Conservation (phyloP, 306 rosid genomes). For the Casuarina equisetifolia region DNA sequence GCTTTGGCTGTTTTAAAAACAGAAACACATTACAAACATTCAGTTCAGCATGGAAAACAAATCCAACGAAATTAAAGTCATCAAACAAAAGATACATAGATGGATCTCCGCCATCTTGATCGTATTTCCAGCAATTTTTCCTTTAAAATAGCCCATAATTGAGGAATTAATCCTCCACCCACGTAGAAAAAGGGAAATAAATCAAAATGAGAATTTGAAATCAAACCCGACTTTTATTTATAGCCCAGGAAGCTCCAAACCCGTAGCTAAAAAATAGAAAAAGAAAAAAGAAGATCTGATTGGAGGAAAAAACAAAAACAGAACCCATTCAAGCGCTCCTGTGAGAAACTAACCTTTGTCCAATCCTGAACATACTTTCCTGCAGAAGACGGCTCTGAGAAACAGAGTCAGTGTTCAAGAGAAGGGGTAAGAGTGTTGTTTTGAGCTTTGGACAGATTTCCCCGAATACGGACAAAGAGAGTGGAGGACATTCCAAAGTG, state of each 20-base stretch:
- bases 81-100: constrained; percentile 11
- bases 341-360: constrained; percentile 37
- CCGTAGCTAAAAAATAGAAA: background rate
- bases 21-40: constrained; percentile 21
- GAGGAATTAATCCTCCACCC: background rate
- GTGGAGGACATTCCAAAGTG: background rate
- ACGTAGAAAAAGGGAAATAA: background rate
- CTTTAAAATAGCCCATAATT: background rate
- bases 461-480: background rate
- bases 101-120: background rate
- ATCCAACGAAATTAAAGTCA: constrained; percentile 22
- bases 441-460: constrained; percentile 14
- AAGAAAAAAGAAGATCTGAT: background rate
- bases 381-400: constrained; percentile 16
- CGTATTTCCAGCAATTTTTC: background rate
- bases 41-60: constrained; percentile 8
- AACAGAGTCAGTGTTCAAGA: background rate
- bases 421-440: background rate
- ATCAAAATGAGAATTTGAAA: background rate
- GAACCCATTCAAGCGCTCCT: background rate
- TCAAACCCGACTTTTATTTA: background rate
- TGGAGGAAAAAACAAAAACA: background rate
- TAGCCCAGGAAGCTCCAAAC: background rate
- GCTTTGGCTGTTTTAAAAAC: constrained; percentile 36
- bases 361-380: constrained; percentile 35